phyloP scores from a whole-genome alignment of 164 flowering plant species.

The Hamamelis virginiana region DNA sequence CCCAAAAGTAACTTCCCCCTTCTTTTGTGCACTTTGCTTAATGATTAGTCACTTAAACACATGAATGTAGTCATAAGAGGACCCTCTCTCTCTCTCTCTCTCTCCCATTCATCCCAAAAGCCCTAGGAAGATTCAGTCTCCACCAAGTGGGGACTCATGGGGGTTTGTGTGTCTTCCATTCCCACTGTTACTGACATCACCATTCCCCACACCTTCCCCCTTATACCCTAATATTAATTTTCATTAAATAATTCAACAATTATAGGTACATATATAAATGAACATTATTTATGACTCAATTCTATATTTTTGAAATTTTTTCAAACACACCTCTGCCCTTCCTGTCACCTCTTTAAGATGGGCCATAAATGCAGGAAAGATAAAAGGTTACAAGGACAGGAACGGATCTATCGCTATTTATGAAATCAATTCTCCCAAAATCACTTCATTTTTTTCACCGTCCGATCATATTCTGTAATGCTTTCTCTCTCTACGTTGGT shows the following conservation, averaged over 20 bases:
- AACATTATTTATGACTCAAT: no score
- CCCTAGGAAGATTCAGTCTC: constrained; percentile 4
- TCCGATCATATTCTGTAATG: no score
- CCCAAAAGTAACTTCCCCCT: neutral
- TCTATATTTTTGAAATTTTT: neutral
- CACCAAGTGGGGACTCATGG: no score
- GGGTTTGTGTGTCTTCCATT: constrained; percentile 6
- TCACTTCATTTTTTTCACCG: no score
- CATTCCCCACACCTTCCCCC: neutral
- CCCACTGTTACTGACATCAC: no score
- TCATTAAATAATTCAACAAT: neutral
- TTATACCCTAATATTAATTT: neutral
- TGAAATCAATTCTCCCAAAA: neutral
- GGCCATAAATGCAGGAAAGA: constrained; percentile 12
- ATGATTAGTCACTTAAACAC: constrained; percentile 24
- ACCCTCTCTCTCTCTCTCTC: neutral
- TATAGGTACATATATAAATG: no score
- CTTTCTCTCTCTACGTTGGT: no score
- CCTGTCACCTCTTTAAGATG: constrained; percentile 4
- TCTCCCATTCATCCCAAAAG: neutral
- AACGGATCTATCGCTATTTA: constrained; percentile 15
- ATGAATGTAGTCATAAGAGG: constrained; percentile 3
- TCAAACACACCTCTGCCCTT: neutral
- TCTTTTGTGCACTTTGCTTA: constrained; percentile 20
- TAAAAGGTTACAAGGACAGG: neutral